Conservation (phyloP, 176 grass and related monocot genomes). For the Carex myosuroides region DNA sequence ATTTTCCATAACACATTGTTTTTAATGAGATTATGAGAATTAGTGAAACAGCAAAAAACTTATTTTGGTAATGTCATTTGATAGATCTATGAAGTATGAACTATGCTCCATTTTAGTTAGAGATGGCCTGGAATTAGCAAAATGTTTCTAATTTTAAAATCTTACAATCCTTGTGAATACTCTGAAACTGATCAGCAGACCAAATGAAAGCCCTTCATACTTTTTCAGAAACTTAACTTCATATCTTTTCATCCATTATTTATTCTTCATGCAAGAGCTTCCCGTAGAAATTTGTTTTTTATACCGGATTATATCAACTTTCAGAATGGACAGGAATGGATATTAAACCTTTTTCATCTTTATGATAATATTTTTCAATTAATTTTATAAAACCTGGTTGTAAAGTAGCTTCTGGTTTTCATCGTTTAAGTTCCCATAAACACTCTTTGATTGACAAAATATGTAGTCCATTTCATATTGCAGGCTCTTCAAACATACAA, state of each 20-base stretch:
- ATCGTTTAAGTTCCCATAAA: not conserved
- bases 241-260: not conserved
- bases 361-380: not conserved
- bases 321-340: not conserved
- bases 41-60: not conserved
- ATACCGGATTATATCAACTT: not conserved
- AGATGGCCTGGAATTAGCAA: not conserved
- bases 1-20: too few relatives aligned
- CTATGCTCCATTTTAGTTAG: not conserved
- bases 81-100: not conserved
- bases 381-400: not conserved
- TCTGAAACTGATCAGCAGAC: not conserved
- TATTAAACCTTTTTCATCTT: not conserved
- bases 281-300: not conserved
- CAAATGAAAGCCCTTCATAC: not conserved
- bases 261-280: not conserved
- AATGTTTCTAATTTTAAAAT: not conserved
- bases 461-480: not conserved
- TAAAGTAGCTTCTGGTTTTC: not conserved
- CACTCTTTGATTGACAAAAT: not conserved
- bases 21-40: not conserved
- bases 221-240: not conserved
- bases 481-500: not conserved
- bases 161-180: not conserved
- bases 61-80: not conserved